These are phyloP conservation scores for Polyporus tsugae DNA, from an alignment of 1,284 basidiomycete genomes.

Conservation along the genomic window DNA sequence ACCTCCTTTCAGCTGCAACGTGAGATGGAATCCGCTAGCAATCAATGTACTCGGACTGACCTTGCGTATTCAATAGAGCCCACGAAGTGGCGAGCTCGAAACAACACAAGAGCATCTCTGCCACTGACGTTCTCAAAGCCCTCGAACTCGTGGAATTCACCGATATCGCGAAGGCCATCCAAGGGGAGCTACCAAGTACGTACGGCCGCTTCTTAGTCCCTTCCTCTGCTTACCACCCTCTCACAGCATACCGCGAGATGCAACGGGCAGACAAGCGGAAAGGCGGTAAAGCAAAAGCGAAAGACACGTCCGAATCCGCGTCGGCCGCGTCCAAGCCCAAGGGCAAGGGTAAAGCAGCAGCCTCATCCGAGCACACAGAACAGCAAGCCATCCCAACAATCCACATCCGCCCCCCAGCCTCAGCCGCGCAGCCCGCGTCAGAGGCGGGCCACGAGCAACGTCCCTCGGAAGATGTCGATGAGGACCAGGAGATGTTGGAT, in stretches of 20 bases:
- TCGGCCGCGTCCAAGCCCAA: conserved; percentile 36
- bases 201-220: conserved; percentile 18
- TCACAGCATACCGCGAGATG: conserved; percentile 65
- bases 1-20: conserved; percentile 65
- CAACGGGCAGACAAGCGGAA: conserved; percentile 64
- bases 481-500: conserved; percentile 40
- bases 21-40: conserved; percentile 46
- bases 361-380: conserved; percentile 11
- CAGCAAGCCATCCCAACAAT: conserved; percentile 36
- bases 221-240: background rate
- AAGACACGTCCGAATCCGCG: conserved; percentile 34
- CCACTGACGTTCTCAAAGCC: conserved; percentile 88
- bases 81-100: conserved; percentile 88
- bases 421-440: conserved; percentile 27
- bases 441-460: conserved; percentile 30
- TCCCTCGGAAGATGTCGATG: conserved; percentile 38
- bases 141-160: conserved; percentile 84
- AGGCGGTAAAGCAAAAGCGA: conserved; percentile 48
- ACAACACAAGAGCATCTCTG: conserved; percentile 89
- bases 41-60: background rate
- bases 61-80: conserved; percentile 55
- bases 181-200: conserved; percentile 77
- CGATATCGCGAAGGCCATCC: conserved; percentile 74
- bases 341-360: conserved; percentile 38
- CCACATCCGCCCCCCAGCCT: conserved; percentile 29